Conservation (phyloP, 169 alveolate genomes). For the Babesia divergens region DNA sequence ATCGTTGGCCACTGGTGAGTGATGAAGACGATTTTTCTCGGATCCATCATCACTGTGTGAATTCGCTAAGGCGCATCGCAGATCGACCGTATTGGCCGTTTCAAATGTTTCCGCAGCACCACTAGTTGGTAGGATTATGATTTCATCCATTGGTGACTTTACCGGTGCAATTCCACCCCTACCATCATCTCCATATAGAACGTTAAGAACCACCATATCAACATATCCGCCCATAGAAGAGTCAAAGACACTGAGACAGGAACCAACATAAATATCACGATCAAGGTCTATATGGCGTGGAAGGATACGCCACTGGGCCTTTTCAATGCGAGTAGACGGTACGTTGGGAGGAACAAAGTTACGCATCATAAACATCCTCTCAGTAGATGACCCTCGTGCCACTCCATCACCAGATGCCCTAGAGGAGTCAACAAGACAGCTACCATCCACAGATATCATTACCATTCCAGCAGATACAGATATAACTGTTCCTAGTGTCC, state of each 20-base stretch:
- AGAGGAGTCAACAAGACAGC: not conserved
- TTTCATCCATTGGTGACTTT: slow-evolving; percentile 53
- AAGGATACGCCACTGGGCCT: slow-evolving; percentile 57
- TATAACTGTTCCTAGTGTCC: slow-evolving; percentile 47
- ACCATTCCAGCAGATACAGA: slow-evolving; percentile 43
- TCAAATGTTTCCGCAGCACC: not conserved
- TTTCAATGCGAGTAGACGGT: slow-evolving; percentile 38
- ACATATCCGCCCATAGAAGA: slow-evolving; percentile 18
- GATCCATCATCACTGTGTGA: too few species aligned
- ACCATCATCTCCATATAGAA: slow-evolving; percentile 5
- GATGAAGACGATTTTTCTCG: not conserved
- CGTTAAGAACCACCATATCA: slow-evolving; percentile 41
- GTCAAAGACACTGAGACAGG: slow-evolving; percentile 46
- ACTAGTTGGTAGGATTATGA: not conserved
- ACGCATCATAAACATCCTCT: slow-evolving; percentile 56
- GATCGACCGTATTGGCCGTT: not conserved
- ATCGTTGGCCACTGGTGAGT: not conserved
- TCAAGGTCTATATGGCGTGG: slow-evolving; percentile 40
- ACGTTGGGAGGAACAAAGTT: slow-evolving; percentile 66
- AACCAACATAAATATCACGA: slow-evolving; percentile 53
- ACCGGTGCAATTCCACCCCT: slow-evolving; percentile 39
- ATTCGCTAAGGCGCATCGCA: too few species aligned
- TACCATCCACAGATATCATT: slow-evolving; percentile 8
- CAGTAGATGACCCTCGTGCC: not conserved
- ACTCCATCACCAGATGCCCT: not conserved